phyloP scores from a whole-genome alignment of 306 rosid genomes.

The Crotalaria pallida region DNA sequence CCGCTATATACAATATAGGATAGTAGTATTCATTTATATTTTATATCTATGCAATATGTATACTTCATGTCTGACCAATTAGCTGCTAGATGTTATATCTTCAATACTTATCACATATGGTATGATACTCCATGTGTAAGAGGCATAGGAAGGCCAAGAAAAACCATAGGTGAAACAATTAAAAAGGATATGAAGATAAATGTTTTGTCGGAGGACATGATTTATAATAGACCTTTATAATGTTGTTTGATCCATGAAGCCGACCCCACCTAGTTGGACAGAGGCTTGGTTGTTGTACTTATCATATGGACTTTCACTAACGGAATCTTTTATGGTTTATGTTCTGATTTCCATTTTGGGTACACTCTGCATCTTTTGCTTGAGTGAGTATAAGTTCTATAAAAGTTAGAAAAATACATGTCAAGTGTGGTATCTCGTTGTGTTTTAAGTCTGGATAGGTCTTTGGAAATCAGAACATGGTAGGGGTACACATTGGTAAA shows the following conservation, averaged over 20 bases:
- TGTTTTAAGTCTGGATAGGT: neutral
- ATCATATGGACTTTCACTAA: neutral
- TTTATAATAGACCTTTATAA: no score
- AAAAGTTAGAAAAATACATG: neutral
- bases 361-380: neutral
- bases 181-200: no score
- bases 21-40: neutral
- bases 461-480: neutral
- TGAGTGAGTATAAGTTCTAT: neutral
- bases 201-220: no score
- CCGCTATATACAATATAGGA: neutral
- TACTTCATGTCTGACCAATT: neutral
- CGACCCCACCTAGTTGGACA: no score
- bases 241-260: no score
- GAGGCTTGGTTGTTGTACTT: no score
- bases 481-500: neutral
- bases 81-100: neutral
- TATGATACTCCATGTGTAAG: neutral
- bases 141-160: no score
- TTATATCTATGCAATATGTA: neutral
- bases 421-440: neutral
- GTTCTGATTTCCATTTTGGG: conserved; percentile 4
- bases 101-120: neutral
- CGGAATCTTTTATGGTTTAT: neutral
- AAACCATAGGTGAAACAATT: no score